Evolutionary conservation across 805 yeast genomes (phyloP), one percentile per base, ranked within the genome.

Genomic region (Wickerhamomyces pijperi): DNA sequence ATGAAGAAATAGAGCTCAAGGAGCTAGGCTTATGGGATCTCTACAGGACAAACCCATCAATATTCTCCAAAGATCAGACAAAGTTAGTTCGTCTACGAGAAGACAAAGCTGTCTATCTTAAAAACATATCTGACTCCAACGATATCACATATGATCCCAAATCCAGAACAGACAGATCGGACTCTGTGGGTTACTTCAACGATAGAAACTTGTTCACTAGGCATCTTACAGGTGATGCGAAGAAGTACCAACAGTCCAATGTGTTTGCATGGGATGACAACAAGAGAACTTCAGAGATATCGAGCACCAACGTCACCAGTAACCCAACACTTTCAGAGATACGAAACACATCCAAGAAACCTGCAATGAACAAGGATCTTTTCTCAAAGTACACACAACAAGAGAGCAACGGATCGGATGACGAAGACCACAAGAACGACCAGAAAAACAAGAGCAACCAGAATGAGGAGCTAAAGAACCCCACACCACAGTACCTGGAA

Each of bases 21-120:
- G 68, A 66, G 43, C 45, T 65, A 21, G 72, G 71, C 3, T 37
- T 53, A 4, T 48, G 53, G 51, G 51, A 51, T n/a, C 46, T 43
- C 5, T 40, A 37, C 20, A 35, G 8, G 3, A n/a, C 18, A 4
- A 23, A 33, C 17, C 35, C 39, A 3, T 12, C 18, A 3, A 31
- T 14, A 35, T 21, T 19, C 5, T 45, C 19, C 45, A 54, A 36
- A 64, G 63, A 47, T 61, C 60, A 47, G 56, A 69, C 55, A 53
- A 63, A 61, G 38, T 56, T 72, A 8, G 68, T 82, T 0, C 60
- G 95, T 36, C 74, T 82, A 25, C 55, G 88, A 39, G 82, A 78
- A 44, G 95, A 86, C 51, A 75, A 75, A 32, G 94, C 95, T n/a
- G 58, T 74, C 45, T 75, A 85, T 64, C 51, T 74, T 49, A 61